Conservation (phyloP, 768 basidiomycete species). For the Basidioascus undulatus region DNA sequence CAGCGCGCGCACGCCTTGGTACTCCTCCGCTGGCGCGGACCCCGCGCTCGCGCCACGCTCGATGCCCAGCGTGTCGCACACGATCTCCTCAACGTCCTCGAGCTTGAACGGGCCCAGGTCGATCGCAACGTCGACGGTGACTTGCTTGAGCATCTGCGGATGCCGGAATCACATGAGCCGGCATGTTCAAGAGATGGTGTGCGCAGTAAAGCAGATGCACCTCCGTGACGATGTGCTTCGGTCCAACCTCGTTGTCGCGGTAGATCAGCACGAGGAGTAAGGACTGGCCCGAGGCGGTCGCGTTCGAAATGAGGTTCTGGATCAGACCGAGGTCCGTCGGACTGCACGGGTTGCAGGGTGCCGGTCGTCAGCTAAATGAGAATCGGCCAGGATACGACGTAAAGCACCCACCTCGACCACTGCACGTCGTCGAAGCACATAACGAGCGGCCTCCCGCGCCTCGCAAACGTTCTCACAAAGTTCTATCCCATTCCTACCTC, state of each 20-base stretch:
- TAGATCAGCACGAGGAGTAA: constrained; percentile 5
- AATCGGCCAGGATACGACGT: too few relatives aligned
- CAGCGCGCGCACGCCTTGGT: not conserved
- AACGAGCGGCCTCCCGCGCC: constrained; percentile 6
- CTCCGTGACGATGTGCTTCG: constrained; percentile 8
- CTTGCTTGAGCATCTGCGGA: not conserved
- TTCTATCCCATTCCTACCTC: too few relatives aligned
- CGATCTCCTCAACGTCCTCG: not conserved
- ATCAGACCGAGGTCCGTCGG: too few relatives aligned
- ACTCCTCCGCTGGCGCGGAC: not conserved
- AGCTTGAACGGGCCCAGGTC: constrained; percentile 3
- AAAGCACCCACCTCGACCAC: too few relatives aligned
- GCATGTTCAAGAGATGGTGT: too few relatives aligned
- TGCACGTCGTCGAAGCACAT: constrained; percentile 9
- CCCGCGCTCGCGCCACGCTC: not conserved
- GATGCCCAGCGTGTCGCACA: constrained; percentile 1
- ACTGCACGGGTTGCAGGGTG: too few relatives aligned
- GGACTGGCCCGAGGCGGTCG: too few relatives aligned
- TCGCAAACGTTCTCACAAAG: constrained; percentile 5
- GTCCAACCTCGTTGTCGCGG: constrained; percentile 9
- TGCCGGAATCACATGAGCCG: too few relatives aligned
- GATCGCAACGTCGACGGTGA: not conserved
- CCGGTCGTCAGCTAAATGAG: too few relatives aligned
- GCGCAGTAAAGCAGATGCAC: constrained; percentile 2
- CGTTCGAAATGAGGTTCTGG: too few relatives aligned